These are phyloP conservation scores for Colletotrichum sojae DNA, from an alignment of 2,329 filamentous ascomycete genomes.

Conservation along the genomic window DNA sequence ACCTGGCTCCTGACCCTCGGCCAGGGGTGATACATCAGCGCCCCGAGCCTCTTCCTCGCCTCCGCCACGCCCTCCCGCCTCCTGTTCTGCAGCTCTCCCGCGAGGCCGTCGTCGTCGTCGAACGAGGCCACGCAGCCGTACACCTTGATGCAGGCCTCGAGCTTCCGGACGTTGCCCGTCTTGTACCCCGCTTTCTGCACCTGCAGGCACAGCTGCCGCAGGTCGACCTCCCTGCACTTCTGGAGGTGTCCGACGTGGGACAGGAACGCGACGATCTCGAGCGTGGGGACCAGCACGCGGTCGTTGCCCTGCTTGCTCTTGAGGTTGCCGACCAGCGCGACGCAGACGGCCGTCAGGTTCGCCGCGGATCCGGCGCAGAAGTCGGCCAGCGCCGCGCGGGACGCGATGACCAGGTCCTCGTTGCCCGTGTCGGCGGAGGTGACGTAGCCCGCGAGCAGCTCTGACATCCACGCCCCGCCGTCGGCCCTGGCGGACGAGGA, in stretches of 20 bases:
- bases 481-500: constrained; percentile 51
- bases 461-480: constrained; percentile 58
- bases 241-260: constrained; percentile 73
- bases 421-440: constrained; percentile 84
- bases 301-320: constrained; percentile 71
- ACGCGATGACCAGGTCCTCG: constrained; percentile 80
- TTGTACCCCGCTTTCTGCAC: constrained; percentile 88
- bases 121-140: constrained; percentile 78
- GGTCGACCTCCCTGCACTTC: constrained; percentile 55
- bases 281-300: constrained; percentile 78
- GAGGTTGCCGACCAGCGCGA: constrained; percentile 69
- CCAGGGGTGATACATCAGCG: constrained; percentile 85
- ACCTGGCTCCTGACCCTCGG: constrained; percentile 76
- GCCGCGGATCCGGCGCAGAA: constrained; percentile 61
- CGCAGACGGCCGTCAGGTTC: constrained; percentile 61
- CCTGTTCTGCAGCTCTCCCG: constrained; percentile 41
- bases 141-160: constrained; percentile 84
- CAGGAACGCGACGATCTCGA: constrained; percentile 85
- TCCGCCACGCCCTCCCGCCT: constrained; percentile 63
- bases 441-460: constrained; percentile 76
- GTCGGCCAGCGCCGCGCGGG: constrained; percentile 74
- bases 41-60: constrained; percentile 78
- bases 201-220: constrained; percentile 75
- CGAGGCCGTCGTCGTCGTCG: constrained; percentile 38
- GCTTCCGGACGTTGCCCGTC: constrained; percentile 83